Evolutionary conservation across 2,329 filamentous ascomycete species (phyloP), one percentile per base, ranked within the genome.

Genomic region (Chaetomiaceae sp.): DNA sequence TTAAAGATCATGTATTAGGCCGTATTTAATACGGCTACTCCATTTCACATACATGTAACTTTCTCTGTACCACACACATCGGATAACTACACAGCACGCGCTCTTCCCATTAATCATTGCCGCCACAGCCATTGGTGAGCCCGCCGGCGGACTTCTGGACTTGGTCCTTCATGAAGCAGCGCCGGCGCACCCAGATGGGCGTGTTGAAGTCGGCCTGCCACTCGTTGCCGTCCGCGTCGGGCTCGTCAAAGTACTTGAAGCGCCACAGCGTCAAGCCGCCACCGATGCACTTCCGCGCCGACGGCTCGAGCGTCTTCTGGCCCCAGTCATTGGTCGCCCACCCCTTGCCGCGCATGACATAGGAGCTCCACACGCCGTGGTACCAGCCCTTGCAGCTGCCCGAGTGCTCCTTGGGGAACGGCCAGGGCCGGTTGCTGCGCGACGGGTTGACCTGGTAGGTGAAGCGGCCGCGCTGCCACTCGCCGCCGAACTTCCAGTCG

Each of bases 401-500:
- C 22, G 17, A 48, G 17, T 23, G 2, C 47, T 33, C 19, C 25
- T 39, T 40, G 11, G 36, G 25, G 12, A 27, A 11, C 23, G 46
- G 46, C 29, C 36, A 48, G 4, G 46, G 46, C 36, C 46, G 17
- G 36, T 48, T 48, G 9, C 22, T 25, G 23, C 47, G 38, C 27
- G 15, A n/a, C n/a, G 47, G 47, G 47, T 42, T 51, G 15, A 51
- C 20, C 20, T 45, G 29, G 40, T 51, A 51, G 6, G 23, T 39
- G 19, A 37, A 51, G 3, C 17, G 23, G 11, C 48, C 48, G n/a
- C 31, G 31, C 31, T 45, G 11, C 40, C 33, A 51, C 40, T 23
- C 19, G 25, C 48, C 33, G 40, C 48, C 48, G 20, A 38, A 51
- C 48, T 51, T 51, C 31, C 31, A 45, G 33, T 51, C 14, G 31